Conservation (phyloP, 768 basidiomycete species). For the Serendipita indica region DNA sequence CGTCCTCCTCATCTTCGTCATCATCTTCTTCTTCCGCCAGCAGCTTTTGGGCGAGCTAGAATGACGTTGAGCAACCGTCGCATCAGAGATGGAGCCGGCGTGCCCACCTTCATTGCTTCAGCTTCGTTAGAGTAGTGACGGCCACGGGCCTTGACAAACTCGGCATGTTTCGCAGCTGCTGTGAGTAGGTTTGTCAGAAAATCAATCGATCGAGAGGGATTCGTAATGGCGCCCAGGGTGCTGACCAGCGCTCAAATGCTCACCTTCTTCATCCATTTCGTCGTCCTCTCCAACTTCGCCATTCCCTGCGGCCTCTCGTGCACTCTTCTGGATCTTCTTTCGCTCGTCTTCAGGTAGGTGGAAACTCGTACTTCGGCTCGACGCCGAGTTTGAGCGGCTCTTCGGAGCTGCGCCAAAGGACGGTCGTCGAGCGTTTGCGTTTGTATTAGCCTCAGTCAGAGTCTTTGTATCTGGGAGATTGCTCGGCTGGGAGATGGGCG, state of each 20-base stretch:
- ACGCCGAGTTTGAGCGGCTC: constrained; percentile 16
- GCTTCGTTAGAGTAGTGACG: constrained; percentile 85
- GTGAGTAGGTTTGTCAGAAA: constrained; percentile 8
- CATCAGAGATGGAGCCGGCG: constrained; percentile 1
- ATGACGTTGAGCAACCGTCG: constrained; percentile 11
- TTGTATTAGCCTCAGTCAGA: constrained; percentile 1
- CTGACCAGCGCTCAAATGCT: constrained; percentile 19
- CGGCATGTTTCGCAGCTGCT: constrained; percentile 75
- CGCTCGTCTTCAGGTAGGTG: constrained; percentile 59
- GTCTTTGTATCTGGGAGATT: constrained; percentile 6
- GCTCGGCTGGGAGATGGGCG: constrained; percentile 11
- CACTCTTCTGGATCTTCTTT: constrained; percentile 34
- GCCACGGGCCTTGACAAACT: constrained; percentile 63
- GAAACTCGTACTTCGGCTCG: constrained; percentile 72
- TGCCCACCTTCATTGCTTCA: constrained; percentile 81
- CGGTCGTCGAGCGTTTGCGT: constrained; percentile 9
- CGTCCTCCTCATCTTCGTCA: constrained; percentile 42
- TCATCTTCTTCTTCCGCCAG: constrained; percentile 52
- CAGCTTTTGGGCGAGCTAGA: constrained; percentile 47
- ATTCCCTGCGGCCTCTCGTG: constrained; percentile 33
- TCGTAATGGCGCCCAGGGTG: neutral
- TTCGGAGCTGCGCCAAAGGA: constrained; percentile 9
- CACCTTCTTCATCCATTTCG: constrained; percentile 83
- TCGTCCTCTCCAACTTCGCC: constrained; percentile 47
- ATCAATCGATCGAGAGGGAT: constrained; percentile 6